Base-by-base conservation (phyloP, 2,329 filamentous ascomycete genomes). In the Alternaria arborescens region DNA sequence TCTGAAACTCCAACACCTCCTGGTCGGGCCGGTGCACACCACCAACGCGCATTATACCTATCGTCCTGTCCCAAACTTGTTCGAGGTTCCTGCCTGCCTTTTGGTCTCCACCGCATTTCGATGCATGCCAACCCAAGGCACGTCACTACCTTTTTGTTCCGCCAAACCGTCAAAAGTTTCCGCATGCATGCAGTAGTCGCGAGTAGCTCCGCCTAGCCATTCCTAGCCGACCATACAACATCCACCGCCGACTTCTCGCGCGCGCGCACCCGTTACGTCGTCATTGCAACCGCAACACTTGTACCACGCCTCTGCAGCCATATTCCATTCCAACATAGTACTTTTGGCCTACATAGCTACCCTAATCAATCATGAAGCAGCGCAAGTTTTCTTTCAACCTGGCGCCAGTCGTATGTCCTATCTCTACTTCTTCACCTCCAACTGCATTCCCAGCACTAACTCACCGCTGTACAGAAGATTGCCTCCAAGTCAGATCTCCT, bases 341-440 rank as follows among this genome's bases (percentile, higher is more conserved):
- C n/a, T 42, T 34, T 20, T 26, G 22, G 12, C 14, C 14, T 43
- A 40, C 32, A n/a, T 42, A 30, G 38, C 41, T 14, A 32, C 12
- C 52, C 12, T 38, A 43, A 56, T 57, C 50, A 40, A 47, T 53
- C 64, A 62, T 50, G 56, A 81, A 80, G 78, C 78, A 78, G 70
- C 76, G 78, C 51, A 82, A 82, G 67, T 82, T 83, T 63, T 78
- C 79, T 55, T 79, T 82, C 71, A 78, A 78, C 59, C 66, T 81
- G 56, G 77, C 78, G 58, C 79, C 79, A 51, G 73, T 81, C 50
- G 79, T 82, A 70, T 58, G 78, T 71, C 38, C 47, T 43, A n/a
- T 26, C 16, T 46, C 53, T 18, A 50, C 32, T 7, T 40, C 16
- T 36, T 22, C 30, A 22, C 32, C 28, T 32, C 41, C 61, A 62